phyloP scores from a whole-genome alignment of 805 yeast species.

The Ogataea saltuana region DNA sequence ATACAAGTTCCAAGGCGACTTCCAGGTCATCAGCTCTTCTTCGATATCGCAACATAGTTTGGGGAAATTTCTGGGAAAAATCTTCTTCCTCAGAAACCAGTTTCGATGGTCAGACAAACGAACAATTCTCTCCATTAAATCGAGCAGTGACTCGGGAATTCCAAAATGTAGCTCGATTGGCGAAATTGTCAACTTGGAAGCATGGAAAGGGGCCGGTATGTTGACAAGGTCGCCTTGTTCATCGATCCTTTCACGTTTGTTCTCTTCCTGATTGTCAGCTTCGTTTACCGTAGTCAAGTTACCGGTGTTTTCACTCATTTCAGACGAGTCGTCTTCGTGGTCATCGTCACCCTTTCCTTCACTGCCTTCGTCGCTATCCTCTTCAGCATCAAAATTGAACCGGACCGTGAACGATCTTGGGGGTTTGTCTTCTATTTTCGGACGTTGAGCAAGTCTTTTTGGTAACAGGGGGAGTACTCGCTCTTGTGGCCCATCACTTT shows the following conservation, averaged over 20 bases:
- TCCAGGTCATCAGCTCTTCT: slow-evolving; percentile 50
- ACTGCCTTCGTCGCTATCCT: slow-evolving; percentile 14
- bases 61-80: slow-evolving; percentile 56
- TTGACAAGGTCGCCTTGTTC: background rate
- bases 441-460: slow-evolving; percentile 27
- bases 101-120: slow-evolving; percentile 53
- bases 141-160: slow-evolving; percentile 46
- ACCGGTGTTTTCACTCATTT: too few relatives aligned
- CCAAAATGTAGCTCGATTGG: slow-evolving; percentile 47
- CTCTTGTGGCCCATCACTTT: too few relatives aligned
- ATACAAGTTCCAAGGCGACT: slow-evolving; percentile 45
- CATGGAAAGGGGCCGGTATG: slow-evolving; percentile 24
- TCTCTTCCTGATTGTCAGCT: background rate
- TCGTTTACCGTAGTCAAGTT: too few relatives aligned
- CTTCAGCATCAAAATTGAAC: slow-evolving; percentile 24
- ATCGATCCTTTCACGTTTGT: background rate
- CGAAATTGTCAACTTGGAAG: slow-evolving; percentile 16
- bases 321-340: slow-evolving; percentile 4
- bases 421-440: slow-evolving; percentile 34
- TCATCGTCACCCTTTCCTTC: slow-evolving; percentile 10
- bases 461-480: slow-evolving; percentile 21
- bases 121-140: slow-evolving; percentile 46
- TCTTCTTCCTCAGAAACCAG: slow-evolving; percentile 42
- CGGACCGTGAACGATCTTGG: slow-evolving; percentile 33
- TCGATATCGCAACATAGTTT: slow-evolving; percentile 55